These are phyloP conservation scores for Nannochloris sp. DNA, from an alignment of 139 green algal species.

Conservation along the genomic window DNA sequence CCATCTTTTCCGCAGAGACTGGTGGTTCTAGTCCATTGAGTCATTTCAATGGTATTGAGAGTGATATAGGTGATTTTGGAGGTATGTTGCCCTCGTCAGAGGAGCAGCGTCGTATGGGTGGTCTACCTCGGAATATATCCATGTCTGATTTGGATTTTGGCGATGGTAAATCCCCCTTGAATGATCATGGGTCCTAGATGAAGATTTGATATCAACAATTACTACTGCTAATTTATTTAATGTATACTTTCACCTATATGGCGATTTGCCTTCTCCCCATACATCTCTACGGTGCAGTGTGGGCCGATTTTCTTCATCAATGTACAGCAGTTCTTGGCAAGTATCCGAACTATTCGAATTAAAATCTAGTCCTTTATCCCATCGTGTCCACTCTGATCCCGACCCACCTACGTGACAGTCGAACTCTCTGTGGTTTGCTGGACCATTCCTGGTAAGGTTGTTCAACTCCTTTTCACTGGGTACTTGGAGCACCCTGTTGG, in stretches of 20 bases:
- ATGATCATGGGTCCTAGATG: background rate
- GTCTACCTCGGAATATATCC: background rate
- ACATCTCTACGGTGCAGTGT: constrained; percentile 65
- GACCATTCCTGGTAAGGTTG: constrained; percentile 30
- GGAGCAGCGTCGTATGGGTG: background rate
- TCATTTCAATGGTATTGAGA: background rate
- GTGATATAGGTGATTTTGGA: background rate
- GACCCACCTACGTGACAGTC: background rate
- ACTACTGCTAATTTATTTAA: background rate
- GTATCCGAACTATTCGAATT: background rate
- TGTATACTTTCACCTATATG: background rate
- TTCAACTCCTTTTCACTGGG: constrained; percentile 47
- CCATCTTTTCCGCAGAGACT: background rate
- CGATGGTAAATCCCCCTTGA: background rate
- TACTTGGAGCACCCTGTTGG: constrained; percentile 74
- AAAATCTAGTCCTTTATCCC: background rate
- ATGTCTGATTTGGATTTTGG: background rate
- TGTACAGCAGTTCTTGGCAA: constrained; percentile 17
- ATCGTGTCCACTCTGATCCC: constrained; percentile 30
- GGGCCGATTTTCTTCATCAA: constrained; percentile 41
- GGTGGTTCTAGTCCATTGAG: background rate
- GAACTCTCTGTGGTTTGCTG: constrained; percentile 37
- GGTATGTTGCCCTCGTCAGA: background rate
- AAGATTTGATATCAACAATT: too few relatives aligned
- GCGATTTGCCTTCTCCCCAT: constrained; percentile 38